Percentiles rank a stretch among this genome's conserved stretches.
Conservation (phyloP, 2,329 filamentous ascomycete species). For the Alternaria panax region DNA sequence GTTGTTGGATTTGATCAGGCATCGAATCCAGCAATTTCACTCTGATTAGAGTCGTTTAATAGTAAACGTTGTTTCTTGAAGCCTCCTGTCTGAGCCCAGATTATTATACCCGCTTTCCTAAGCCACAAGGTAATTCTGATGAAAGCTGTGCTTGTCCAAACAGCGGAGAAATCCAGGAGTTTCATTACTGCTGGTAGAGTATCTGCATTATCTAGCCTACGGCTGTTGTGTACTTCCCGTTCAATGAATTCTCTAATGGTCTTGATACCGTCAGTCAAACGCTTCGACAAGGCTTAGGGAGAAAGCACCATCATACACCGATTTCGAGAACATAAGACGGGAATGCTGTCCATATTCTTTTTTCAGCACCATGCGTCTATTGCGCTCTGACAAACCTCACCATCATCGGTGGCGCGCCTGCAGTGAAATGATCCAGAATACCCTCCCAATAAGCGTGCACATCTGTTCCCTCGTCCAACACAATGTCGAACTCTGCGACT, state of each 20-base stretch:
- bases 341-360: neutral
- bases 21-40: neutral
- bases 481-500: slow-evolving; percentile 65
- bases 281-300: neutral
- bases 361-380: neutral
- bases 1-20: neutral
- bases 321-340: neutral
- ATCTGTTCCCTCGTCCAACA: slow-evolving; percentile 26
- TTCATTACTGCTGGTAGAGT: neutral
- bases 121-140: neutral
- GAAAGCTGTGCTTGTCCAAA: neutral
- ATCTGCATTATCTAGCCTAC: neutral
- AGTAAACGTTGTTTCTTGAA: neutral
- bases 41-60: neutral
- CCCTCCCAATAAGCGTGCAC: slow-evolving; percentile 24
- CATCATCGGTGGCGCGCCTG: slow-evolving; percentile 27
- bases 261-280: neutral
- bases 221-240: neutral
- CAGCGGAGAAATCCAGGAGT: neutral
- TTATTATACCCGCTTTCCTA: neutral
- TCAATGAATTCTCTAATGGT: neutral
- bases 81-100: neutral
- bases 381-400: slow-evolving; percentile 21
- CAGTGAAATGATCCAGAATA: slow-evolving; percentile 36
- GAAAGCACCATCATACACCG: neutral